Conservation (phyloP, 1,284 basidiomycete genomes). For the Cryptococcus deneoformans region DNA sequence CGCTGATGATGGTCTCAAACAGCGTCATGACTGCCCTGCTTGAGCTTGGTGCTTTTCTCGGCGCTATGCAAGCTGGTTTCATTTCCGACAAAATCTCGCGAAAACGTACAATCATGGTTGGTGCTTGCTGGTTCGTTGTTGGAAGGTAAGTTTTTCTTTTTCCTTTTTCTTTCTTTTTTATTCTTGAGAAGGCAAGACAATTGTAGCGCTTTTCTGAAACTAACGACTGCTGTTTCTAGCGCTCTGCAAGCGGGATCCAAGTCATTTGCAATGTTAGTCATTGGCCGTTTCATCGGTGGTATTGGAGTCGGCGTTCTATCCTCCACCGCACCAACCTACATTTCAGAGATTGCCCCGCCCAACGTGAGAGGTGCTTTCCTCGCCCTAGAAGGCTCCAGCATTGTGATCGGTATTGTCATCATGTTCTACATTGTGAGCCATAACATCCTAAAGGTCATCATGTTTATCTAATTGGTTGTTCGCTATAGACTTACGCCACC, state of each 20-base stretch:
- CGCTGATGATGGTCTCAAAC: background rate
- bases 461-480: background rate
- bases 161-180: too few relatives aligned
- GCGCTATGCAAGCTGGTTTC: slow-evolving; percentile 28
- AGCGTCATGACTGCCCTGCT: slow-evolving; percentile 35
- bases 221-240: background rate
- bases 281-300: slow-evolving; percentile 30
- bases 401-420: slow-evolving; percentile 56
- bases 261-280: slow-evolving; percentile 19
- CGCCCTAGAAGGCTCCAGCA: slow-evolving; percentile 69
- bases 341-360: slow-evolving; percentile 38
- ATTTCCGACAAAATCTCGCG: slow-evolving; percentile 31
- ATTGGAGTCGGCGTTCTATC: slow-evolving; percentile 38
- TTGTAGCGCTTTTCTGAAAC: too few relatives aligned
- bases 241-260: slow-evolving; percentile 31
- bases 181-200: too few relatives aligned
- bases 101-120: slow-evolving; percentile 27
- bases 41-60: slow-evolving; percentile 39
- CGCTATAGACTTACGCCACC: slow-evolving; percentile 18
- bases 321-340: slow-evolving; percentile 46
- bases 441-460: background rate
- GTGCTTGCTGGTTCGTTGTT: slow-evolving; percentile 24
- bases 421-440: slow-evolving; percentile 17
- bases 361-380: slow-evolving; percentile 69
- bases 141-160: slow-evolving; percentile 7